Evolutionary conservation across 495 filamentous ascomycete genomes (phyloP).

Genomic region (Penicillium waksmanii): DNA sequence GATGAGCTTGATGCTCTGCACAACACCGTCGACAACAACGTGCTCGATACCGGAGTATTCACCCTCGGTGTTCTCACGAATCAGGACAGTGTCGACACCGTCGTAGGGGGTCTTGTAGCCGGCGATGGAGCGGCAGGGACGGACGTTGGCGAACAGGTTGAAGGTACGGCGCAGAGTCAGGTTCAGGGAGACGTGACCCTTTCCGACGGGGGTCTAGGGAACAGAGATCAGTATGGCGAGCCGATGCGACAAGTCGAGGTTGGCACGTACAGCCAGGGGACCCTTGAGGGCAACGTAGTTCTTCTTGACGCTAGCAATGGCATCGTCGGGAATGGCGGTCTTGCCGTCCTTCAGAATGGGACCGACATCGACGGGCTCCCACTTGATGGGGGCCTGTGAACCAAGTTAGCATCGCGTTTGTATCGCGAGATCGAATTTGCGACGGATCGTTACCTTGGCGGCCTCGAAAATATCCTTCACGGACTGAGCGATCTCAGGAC

Average conservation of each 20-base stretch:
- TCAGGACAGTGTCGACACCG: slow-evolving; percentile 94
- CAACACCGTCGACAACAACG: slow-evolving; percentile 95
- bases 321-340: slow-evolving; percentile 86
- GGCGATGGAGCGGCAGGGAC: slow-evolving; percentile 92
- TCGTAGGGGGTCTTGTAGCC: slow-evolving; percentile 99
- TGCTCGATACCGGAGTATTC: slow-evolving; percentile 99
- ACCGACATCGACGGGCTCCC: slow-evolving; percentile 96
- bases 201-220: slow-evolving; percentile 88
- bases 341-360: slow-evolving; percentile 90
- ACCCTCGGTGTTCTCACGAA: slow-evolving; percentile 99
- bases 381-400: slow-evolving; percentile 85
- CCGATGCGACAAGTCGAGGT: slow-evolving; percentile 5
- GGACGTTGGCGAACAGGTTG: slow-evolving; percentile 99
- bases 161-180: slow-evolving; percentile 97
- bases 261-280: slow-evolving; percentile 80
- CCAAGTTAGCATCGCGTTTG: slow-evolving; percentile 31
- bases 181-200: slow-evolving; percentile 99
- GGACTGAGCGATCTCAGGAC: slow-evolving; percentile 94
- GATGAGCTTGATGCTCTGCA: slow-evolving; percentile 99
- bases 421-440: slow-evolving; percentile 12
- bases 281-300: slow-evolving; percentile 98
- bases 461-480: slow-evolving; percentile 98
- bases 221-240: slow-evolving; percentile 24
- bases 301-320: slow-evolving; percentile 85
- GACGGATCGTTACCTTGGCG: slow-evolving; percentile 68